Base-by-base conservation (phyloP, 1,284 basidiomycete species). In the Trichosporon sp. region DNA sequence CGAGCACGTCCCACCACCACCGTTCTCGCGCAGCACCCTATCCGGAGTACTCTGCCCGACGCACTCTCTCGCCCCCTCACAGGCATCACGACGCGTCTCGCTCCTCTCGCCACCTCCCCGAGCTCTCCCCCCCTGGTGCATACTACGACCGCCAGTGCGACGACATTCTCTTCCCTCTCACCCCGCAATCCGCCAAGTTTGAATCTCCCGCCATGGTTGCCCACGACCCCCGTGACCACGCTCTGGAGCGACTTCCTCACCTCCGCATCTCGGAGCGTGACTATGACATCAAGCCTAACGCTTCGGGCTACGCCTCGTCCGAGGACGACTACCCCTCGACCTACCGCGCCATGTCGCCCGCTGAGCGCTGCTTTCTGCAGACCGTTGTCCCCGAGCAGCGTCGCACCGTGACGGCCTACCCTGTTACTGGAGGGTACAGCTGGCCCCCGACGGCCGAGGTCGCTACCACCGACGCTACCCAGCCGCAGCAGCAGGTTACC, bases 351-450 rank as follows among this genome's bases (percentile, higher is more conserved):
- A 66, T 72, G 71, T 70, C 71, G n/a, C 70, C 74, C 0, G 71
- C 70, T 10, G 71, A 75, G 69, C 73, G 71, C 63, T 69, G 71
- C n/a, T 67, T 74, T 63, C 59, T 74, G 21, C 73, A 72, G 69
- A 74, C 71, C 7, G 69, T 74, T 69, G 69, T 69, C 3, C 40
- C 68, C 32, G 48, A 65, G 69, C 67, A 66, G 11, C 66, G 64
- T n/a, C 70, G 70, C 37, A 61, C 69, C 0, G 32, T 79, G 65
- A 73, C 74, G 14, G 75, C 75, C 31, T 79, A 75, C 73, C 75
- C 78, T 4, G 67, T 79, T n/a, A 63, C 59, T 7, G 59, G 59
- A 63, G 70, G 72, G 68, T 77, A 72, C 67, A 56, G 68, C 64
- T 74, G 71, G 71, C 43, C 72, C 12, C 59, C 59, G 31, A 63